phyloP scores from a whole-genome alignment of 1,284 basidiomycete species.

The Ustilago trichophora region DNA sequence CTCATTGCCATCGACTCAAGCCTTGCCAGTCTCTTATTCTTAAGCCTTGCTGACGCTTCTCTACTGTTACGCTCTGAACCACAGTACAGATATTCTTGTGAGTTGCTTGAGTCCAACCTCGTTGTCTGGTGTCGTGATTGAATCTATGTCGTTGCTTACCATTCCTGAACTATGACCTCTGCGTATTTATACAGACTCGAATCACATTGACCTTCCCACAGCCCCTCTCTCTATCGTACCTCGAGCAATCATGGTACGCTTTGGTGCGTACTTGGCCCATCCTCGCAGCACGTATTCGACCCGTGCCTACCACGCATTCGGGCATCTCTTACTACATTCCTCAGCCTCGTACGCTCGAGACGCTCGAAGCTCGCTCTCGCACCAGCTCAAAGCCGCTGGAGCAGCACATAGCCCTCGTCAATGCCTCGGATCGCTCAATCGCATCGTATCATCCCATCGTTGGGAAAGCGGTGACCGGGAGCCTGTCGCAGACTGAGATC shows the following conservation, averaged over 20 bases:
- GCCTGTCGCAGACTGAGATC: neutral
- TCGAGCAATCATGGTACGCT: conserved; percentile 21
- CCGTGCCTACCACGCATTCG: conserved; percentile 4
- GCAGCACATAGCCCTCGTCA: conserved; percentile 13
- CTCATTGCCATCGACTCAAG: no score
- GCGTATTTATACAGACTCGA: conserved; percentile 2
- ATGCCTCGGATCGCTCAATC: conserved; percentile 9
- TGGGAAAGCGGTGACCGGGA: conserved; percentile 2
- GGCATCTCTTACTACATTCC: conserved; percentile 16
- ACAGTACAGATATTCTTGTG: conserved; percentile 12
- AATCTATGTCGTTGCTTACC: no score
- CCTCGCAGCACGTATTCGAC: conserved; percentile 21
- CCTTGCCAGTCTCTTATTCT: no score
- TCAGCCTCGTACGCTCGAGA: neutral
- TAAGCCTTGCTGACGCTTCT: no score
- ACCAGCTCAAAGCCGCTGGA: neutral
- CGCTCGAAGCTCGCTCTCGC: conserved; percentile 10
- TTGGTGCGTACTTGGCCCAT: conserved; percentile 23
- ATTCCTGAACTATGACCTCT: no score
- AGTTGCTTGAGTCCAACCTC: neutral
- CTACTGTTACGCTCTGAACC: no score
- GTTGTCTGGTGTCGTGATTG: no score
- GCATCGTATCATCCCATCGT: conserved; percentile 16
- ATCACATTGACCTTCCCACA: conserved; percentile 15
- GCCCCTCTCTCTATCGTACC: neutral